A percentile compares a stretch with the other conserved stretches of the same genome.
Conservation (phyloP, 371 early-diverging fungal species). For the Apophysomyces trapeziformis region DNA sequence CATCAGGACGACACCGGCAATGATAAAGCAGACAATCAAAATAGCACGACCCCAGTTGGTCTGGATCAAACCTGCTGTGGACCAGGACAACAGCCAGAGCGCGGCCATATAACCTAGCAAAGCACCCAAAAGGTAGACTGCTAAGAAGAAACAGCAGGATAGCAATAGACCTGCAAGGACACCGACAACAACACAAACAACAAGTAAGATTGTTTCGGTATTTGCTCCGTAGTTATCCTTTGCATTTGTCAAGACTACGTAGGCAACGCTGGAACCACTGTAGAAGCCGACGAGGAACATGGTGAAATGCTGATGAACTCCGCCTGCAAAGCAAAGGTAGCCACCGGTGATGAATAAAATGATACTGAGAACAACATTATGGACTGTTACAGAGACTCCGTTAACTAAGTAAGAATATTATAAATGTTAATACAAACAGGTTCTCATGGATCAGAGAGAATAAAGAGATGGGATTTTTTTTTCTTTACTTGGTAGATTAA, state of each 20-base stretch:
- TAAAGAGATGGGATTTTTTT: no score
- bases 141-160: constrained; percentile 63
- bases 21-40: constrained; percentile 50
- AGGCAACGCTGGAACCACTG: constrained; percentile 54
- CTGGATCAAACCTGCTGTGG: constrained; percentile 51
- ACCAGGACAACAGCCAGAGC: constrained; percentile 63
- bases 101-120: constrained; percentile 61
- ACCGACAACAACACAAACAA: constrained; percentile 57
- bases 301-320: constrained; percentile 60
- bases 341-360: constrained; percentile 55
- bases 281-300: constrained; percentile 67
- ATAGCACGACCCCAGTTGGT: constrained; percentile 59
- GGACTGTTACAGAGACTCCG: constrained; percentile 46
- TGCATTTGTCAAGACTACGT: constrained; percentile 55
- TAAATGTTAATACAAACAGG: no score
- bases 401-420: constrained; percentile 24
- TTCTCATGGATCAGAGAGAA: no score
- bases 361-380: constrained; percentile 57
- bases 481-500: constrained; percentile 4
- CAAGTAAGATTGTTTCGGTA: constrained; percentile 55
- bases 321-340: constrained; percentile 51
- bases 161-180: constrained; percentile 55
- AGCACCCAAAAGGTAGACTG: constrained; percentile 62
- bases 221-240: constrained; percentile 51
- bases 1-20: constrained; percentile 54